phyloP scores from a whole-genome alignment of 768 basidiomycete genomes.

The Tulasnella sp. region DNA sequence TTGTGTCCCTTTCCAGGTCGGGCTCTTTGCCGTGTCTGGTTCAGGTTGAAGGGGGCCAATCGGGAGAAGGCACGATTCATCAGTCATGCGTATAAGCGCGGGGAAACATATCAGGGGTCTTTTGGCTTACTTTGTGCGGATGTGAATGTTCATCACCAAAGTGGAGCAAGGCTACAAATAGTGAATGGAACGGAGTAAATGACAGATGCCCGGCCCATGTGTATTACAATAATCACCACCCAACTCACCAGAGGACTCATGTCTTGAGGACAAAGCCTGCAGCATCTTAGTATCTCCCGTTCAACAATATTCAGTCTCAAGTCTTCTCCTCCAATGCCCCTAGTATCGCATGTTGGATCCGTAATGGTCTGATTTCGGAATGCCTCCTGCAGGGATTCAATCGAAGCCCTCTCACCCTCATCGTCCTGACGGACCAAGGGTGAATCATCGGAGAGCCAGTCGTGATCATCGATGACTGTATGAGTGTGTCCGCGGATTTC shows the following conservation, averaged over 20 bases:
- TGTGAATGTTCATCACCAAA: not conserved
- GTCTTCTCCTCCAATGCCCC: not conserved
- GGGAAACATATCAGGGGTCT: not conserved
- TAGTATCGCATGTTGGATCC: not conserved
- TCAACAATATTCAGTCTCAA: not conserved
- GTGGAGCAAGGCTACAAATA: not conserved
- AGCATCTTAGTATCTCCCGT: not conserved
- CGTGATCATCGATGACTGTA: not conserved
- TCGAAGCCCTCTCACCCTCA: not conserved
- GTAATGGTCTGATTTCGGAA: not conserved
- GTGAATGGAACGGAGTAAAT: not conserved
- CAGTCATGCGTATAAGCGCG: not conserved
- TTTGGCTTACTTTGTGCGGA: not conserved
- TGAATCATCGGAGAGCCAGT: not conserved
- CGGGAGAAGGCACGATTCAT: not conserved
- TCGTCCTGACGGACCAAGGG: not conserved
- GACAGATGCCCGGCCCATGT: not conserved
- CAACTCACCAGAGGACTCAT: not conserved
- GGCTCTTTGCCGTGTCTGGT: not conserved
- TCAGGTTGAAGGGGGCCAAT: not conserved
- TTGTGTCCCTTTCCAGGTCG: not conserved
- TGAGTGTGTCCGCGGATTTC: not conserved
- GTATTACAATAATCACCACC: not conserved
- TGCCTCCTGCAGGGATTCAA: not conserved
- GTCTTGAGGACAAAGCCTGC: not conserved